Conservation (phyloP, 2,329 filamentous ascomycete species). For the Pseudogymnoascus sp. region DNA sequence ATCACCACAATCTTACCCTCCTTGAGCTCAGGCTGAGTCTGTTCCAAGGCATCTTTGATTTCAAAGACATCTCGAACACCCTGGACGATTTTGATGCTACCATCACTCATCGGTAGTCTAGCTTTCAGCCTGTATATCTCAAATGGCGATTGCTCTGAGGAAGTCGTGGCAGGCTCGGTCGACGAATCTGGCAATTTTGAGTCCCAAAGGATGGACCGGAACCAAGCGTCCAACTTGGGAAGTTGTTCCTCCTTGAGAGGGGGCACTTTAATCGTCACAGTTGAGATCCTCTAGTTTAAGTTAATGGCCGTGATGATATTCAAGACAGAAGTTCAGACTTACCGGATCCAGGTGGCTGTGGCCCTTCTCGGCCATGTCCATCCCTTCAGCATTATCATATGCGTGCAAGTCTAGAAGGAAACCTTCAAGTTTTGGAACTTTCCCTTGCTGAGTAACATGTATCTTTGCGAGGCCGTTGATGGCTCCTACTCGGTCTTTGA, state of each 20-base stretch:
- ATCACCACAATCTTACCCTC: slow-evolving; percentile 59
- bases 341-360: slow-evolving; percentile 89
- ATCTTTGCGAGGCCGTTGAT: slow-evolving; percentile 89
- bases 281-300: slow-evolving; percentile 66
- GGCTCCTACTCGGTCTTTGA: slow-evolving; percentile 65
- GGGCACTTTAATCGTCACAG: slow-evolving; percentile 65
- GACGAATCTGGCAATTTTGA: slow-evolving; percentile 45
- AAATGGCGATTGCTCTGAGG: slow-evolving; percentile 41
- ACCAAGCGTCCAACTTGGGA: slow-evolving; percentile 66
- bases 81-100: slow-evolving; percentile 71
- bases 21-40: slow-evolving; percentile 16
- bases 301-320: slow-evolving; percentile 12
- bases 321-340: slow-evolving; percentile 29
- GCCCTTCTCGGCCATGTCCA: slow-evolving; percentile 65
- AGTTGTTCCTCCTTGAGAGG: slow-evolving; percentile 53
- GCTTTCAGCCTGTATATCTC: slow-evolving; percentile 90
- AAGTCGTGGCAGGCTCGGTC: slow-evolving; percentile 27
- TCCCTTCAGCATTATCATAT: slow-evolving; percentile 70
- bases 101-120: slow-evolving; percentile 59
- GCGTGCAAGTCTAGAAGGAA: slow-evolving; percentile 85
- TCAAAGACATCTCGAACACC: slow-evolving; percentile 93
- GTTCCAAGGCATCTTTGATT: slow-evolving; percentile 58
- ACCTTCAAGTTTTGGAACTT: slow-evolving; percentile 76
- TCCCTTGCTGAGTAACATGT: slow-evolving; percentile 72
- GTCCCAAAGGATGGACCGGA: slow-evolving; percentile 82